These are phyloP conservation scores for Malus sieversii DNA, from an alignment of 306 rosid species.

Conservation along the genomic window DNA sequence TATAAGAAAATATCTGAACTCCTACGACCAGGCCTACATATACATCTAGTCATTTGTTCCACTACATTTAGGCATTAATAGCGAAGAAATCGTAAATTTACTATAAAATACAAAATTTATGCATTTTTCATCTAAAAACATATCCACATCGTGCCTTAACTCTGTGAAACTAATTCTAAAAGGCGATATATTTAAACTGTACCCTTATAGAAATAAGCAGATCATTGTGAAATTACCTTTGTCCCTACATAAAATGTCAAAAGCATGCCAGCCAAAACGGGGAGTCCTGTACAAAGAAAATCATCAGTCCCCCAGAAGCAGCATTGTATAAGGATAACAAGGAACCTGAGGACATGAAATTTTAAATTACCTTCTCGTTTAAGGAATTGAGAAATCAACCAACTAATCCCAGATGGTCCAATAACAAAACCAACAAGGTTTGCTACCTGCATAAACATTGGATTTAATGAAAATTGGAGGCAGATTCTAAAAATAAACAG, in stretches of 20 bases:
- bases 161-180: background rate
- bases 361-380: conserved; percentile 50
- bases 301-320: background rate
- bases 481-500: background rate
- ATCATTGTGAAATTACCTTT: conserved; percentile 40
- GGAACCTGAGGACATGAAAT: background rate
- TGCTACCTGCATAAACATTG: conserved; percentile 51
- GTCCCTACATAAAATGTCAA: conserved; percentile 80
- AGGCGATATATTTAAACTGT: background rate
- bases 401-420: conserved; percentile 71
- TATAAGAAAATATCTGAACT: background rate
- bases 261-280: conserved; percentile 72
- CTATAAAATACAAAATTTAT: background rate
- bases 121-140: background rate
- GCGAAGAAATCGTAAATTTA: background rate
- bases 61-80: background rate
- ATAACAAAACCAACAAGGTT: conserved; percentile 90
- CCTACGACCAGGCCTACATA: background rate
- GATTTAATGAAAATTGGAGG: background rate
- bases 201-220: background rate
- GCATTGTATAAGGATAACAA: background rate
- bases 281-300: conserved; percentile 48
- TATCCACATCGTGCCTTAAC: background rate
- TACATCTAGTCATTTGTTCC: background rate
- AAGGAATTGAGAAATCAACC: conserved; percentile 67